Evolutionary conservation across 805 yeast species (phyloP).

Genomic region (Candida sonorensis): DNA sequence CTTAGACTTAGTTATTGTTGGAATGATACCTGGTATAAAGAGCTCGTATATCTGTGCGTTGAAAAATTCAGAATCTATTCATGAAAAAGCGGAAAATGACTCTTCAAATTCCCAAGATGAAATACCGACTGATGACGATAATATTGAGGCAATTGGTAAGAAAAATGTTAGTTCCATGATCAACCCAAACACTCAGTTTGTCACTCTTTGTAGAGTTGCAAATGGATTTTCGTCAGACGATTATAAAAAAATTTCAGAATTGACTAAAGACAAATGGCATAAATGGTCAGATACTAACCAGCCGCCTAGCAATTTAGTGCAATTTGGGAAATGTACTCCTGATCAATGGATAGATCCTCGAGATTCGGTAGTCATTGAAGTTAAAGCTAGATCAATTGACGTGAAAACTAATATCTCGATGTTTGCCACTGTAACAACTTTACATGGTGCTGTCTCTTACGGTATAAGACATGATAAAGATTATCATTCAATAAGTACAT

Average conservation of each 20-base stretch:
- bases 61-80: slow-evolving; percentile 31
- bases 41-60: slow-evolving; percentile 71
- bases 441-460: slow-evolving; percentile 71
- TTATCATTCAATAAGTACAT: slow-evolving; percentile 46
- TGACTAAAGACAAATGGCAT: slow-evolving; percentile 59
- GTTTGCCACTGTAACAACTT: slow-evolving; percentile 61
- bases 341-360: slow-evolving; percentile 74
- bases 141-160: not conserved
- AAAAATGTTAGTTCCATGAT: slow-evolving; percentile 4
- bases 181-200: slow-evolving; percentile 31
- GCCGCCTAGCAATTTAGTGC: slow-evolving; percentile 37
- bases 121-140: not conserved
- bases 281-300: slow-evolving; percentile 25
- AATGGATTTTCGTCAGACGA: slow-evolving; percentile 73
- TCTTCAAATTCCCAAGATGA: not conserved
- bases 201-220: slow-evolving; percentile 73
- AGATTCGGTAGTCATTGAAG: slow-evolving; percentile 72
- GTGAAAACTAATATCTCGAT: slow-evolving; percentile 33
- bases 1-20: slow-evolving; percentile 73
- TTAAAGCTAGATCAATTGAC: slow-evolving; percentile 73
- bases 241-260: slow-evolving; percentile 47
- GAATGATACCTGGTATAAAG: slow-evolving; percentile 68
- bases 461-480: slow-evolving; percentile 63
- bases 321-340: slow-evolving; percentile 59
- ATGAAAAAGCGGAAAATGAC: slow-evolving; percentile 21